Base-by-base conservation (phyloP, 2,329 filamentous ascomycete genomes). In the Beauveria pseudobassiana region DNA sequence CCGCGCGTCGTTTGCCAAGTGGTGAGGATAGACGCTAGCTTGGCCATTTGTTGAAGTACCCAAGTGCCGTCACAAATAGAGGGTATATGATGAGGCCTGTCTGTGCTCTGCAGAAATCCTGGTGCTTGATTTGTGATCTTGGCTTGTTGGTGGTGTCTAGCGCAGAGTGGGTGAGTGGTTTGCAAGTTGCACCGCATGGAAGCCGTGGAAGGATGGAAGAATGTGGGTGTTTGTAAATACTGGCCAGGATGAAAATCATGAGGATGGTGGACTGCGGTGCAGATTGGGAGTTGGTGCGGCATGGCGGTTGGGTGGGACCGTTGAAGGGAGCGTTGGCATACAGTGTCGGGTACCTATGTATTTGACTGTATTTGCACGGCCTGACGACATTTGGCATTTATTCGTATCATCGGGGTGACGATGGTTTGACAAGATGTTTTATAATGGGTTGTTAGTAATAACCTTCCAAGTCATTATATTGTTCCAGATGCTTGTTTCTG, bases 301-400 rank as follows among this genome's bases (percentile, higher is more conserved):
- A 55, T 9, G 16, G 28, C 46, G 54, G n/a, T 24, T 46, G 24
- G 52, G 14, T n/a, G 14, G 30, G 12, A 38, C 34, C 3, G 34
- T 24, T 20, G 40, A 38, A 38, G 34, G 34, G 34, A 38, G 34
- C 34, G 34, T 38, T 38, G 34, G 34, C 34, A 38, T 38, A 38
- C 24, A 45, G 48, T 45, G 38, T 52, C 18, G 10, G 38, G n/a
- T 22, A 34, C 30, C 12, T 34, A 10, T 20, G 50, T 22, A 14
- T 12, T 8, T 50, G 45, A 10, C 24, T 5, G 34, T 38, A 38
- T 38, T 38, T 38, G 34, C 40, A 51, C 57, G 46, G 57, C 57
- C 40, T 59, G 57, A 59, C 57, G 57, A 59, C 57, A 59, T 59
- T 51, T 50, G 30, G n/a, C 10, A 49, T 20, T 43, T 38, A 59